These are phyloP conservation scores for Exophiala viscosa DNA, from an alignment of 2,329 filamentous ascomycete genomes.

Conservation along the genomic window DNA sequence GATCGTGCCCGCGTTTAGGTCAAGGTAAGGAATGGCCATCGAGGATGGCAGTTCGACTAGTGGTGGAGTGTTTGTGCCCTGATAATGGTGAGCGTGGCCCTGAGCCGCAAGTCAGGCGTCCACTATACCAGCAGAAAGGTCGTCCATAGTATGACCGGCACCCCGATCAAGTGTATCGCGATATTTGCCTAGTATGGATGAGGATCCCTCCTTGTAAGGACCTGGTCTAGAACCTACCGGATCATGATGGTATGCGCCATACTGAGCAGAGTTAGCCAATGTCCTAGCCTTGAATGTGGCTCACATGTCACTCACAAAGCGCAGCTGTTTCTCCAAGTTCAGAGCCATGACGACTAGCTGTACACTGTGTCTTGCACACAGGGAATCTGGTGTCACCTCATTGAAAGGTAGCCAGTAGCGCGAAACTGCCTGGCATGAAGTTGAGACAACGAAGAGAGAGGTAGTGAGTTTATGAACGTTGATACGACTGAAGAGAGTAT, in stretches of 20 bases:
- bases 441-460: too few species aligned
- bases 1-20: conserved; percentile 58
- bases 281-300: conserved; percentile 16
- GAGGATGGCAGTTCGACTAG: conserved; percentile 53
- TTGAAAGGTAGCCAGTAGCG: conserved; percentile 3
- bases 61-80: conserved; percentile 54
- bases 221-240: conserved; percentile 43
- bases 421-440: too few species aligned
- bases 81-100: conserved; percentile 5
- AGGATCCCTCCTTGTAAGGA: background rate
- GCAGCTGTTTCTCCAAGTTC: conserved; percentile 64
- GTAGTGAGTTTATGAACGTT: too few species aligned
- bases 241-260: conserved; percentile 64
- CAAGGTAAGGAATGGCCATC: conserved; percentile 55
- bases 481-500: too few species aligned
- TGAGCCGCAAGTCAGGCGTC: background rate
- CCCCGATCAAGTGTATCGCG: conserved; percentile 61
- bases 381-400: conserved; percentile 5
- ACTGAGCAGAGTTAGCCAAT: conserved; percentile 42
- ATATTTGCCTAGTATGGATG: conserved; percentile 54
- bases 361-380: conserved; percentile 2
- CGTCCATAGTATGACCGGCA: conserved; percentile 60
- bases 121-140: conserved; percentile 56
- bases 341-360: conserved; percentile 31
- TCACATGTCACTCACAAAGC: conserved; percentile 52